Percentiles rank a stretch among this genome's conserved stretches.
Conservation (phyloP, 352 stramenopile genomes). For the Phytophthora hibernalis region DNA sequence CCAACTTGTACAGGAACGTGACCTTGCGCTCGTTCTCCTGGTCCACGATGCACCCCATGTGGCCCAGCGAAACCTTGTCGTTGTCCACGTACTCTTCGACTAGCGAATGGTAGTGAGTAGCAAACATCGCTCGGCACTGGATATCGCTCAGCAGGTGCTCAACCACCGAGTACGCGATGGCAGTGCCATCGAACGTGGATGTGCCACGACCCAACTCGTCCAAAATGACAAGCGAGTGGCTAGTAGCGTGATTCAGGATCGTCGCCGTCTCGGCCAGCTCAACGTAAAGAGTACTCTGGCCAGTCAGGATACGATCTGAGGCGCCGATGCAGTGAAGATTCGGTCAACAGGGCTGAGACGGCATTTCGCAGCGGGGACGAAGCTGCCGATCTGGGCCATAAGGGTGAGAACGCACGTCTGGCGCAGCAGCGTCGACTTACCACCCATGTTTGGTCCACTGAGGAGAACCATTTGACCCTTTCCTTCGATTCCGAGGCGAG, state of each 20-base stretch:
- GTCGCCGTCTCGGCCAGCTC: slow-evolving; percentile 98
- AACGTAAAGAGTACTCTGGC: slow-evolving; percentile 99
- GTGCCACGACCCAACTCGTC: slow-evolving; percentile 99
- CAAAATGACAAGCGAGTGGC: slow-evolving; percentile 97
- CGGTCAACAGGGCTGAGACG: slow-evolving; percentile 97
- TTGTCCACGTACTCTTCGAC: slow-evolving; percentile 86
- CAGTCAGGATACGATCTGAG: slow-evolving; percentile 97
- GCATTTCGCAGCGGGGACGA: slow-evolving; percentile 95
- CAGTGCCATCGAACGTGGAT: slow-evolving; percentile 98
- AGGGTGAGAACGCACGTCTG: slow-evolving; percentile 98
- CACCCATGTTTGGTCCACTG: slow-evolving; percentile 98
- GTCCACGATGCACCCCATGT: slow-evolving; percentile 88
- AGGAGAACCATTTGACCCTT: slow-evolving; percentile 91
- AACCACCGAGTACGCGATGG: slow-evolving; percentile 97
- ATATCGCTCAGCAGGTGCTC: slow-evolving; percentile 90
- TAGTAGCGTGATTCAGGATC: slow-evolving; percentile 96
- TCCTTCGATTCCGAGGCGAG: slow-evolving; percentile 83
- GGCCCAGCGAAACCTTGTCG: slow-evolving; percentile 66
- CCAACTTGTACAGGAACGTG: slow-evolving; percentile 99
- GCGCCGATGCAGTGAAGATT: slow-evolving; percentile 99
- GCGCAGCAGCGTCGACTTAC: slow-evolving; percentile 98
- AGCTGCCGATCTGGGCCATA: slow-evolving; percentile 99
- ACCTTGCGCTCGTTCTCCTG: slow-evolving; percentile 92
- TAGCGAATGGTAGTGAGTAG: slow-evolving; percentile 98
- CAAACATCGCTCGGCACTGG: slow-evolving; percentile 97